Conservation (phyloP, 2,329 filamentous ascomycete species). For the Monosporascus sp. region DNA sequence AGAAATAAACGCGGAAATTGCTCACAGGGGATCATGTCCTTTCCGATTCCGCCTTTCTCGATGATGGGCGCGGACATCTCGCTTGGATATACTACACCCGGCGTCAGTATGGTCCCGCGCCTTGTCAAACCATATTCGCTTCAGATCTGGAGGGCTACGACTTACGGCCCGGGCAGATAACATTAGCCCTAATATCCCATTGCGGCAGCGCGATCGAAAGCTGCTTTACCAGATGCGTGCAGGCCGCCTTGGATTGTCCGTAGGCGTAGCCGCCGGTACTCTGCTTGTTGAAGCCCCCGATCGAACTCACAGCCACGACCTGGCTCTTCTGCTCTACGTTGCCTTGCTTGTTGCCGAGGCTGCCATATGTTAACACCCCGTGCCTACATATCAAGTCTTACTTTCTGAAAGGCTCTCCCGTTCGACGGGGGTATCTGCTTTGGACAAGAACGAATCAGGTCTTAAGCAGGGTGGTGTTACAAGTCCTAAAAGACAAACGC, state of each 20-base stretch:
- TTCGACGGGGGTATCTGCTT: neutral
- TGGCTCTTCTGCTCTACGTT: constrained; percentile 51
- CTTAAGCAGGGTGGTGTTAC: neutral
- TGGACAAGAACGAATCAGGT: neutral
- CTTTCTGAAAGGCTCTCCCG: neutral
- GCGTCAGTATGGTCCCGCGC: constrained; percentile 5
- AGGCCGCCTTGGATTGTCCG: constrained; percentile 70
- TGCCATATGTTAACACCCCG: neutral
- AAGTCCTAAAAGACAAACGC: neutral
- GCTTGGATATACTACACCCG: constrained; percentile 47
- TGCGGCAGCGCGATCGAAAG: constrained; percentile 61
- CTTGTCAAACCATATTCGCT: neutral
- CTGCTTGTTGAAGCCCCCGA: constrained; percentile 67
- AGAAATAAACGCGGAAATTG: neutral
- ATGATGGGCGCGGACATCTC: constrained; percentile 53
- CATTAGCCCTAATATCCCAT: constrained; percentile 51
- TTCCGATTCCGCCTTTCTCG: constrained; percentile 31
- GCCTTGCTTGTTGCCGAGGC: constrained; percentile 53
- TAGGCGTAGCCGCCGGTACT: constrained; percentile 73
- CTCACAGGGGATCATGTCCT: constrained; percentile 48
- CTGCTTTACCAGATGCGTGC: constrained; percentile 67
- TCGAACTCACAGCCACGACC: constrained; percentile 67
- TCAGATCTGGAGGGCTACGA: constrained; percentile 6
- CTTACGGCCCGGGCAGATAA: constrained; percentile 44
- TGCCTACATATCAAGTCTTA: neutral